Evolutionary conservation across 345 rosid genomes (phyloP).

Genomic region (Geranium rotundifolium): DNA sequence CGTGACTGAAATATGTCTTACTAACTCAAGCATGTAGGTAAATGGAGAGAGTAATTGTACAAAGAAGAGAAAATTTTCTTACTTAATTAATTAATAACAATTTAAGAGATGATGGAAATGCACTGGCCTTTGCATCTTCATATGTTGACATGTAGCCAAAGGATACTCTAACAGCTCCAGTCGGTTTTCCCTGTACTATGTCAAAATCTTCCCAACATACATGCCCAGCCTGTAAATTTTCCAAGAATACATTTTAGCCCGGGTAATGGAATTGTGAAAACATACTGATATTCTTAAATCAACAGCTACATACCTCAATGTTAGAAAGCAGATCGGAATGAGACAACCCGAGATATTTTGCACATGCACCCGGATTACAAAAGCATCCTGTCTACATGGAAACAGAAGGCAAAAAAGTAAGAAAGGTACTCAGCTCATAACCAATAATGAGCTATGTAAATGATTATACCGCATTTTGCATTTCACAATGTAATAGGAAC

Average conservation of each 20-base stretch:
- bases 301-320: slow-evolving; percentile 47
- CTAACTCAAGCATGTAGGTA: no score
- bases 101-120: slow-evolving; percentile 1
- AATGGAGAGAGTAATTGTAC: no score
- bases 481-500: background rate
- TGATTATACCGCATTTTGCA: background rate
- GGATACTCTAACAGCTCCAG: slow-evolving; percentile 88
- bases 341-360: slow-evolving; percentile 79
- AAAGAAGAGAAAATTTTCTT: no score
- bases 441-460: background rate
- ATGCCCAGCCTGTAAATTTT: slow-evolving; percentile 67
- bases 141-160: slow-evolving; percentile 95
- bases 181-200: slow-evolving; percentile 70
- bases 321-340: slow-evolving; percentile 76
- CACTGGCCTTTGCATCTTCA: slow-evolving; percentile 78
- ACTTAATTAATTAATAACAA: background rate
- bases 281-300: background rate
- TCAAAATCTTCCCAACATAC: slow-evolving; percentile 96
- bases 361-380: slow-evolving; percentile 99
- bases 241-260: slow-evolving; percentile 2
- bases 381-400: slow-evolving; percentile 94
- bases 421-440: slow-evolving; percentile 12
- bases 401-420: slow-evolving; percentile 13
- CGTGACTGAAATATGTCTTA: background rate
- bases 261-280: slow-evolving; percentile 3